Evolutionary conservation across 495 filamentous ascomycete species (phyloP).

Genomic region (Tuber calosporum): DNA sequence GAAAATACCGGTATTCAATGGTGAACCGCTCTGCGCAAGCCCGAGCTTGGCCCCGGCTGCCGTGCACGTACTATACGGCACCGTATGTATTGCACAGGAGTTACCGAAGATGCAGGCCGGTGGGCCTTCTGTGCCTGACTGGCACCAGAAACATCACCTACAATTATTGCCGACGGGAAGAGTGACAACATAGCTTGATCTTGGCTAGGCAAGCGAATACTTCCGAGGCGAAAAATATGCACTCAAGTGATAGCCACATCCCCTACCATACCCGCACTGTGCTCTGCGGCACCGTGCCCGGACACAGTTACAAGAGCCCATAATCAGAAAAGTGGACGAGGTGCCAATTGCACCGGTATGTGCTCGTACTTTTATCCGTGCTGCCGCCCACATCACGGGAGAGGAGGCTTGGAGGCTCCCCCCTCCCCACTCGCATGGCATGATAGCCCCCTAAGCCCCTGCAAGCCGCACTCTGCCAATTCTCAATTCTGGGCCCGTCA

Average conservation of each 20-base stretch:
- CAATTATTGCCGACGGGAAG: background rate
- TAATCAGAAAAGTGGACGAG: background rate
- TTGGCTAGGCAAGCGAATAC: background rate
- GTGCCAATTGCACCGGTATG: background rate
- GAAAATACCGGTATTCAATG: background rate
- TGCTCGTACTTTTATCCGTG: background rate
- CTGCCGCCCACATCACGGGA: background rate
- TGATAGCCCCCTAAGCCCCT: background rate
- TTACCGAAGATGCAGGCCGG: background rate
- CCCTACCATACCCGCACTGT: background rate
- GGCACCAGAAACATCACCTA: background rate
- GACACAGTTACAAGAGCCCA: background rate
- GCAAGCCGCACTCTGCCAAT: background rate
- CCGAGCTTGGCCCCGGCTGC: background rate
- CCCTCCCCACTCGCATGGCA: background rate
- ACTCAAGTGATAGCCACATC: background rate
- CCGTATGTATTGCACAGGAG: background rate
- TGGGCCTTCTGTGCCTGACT: background rate
- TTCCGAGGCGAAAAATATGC: background rate
- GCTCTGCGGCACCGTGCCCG: background rate
- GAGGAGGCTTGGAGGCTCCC: background rate
- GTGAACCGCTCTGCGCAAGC: background rate
- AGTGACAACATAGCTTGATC: background rate
- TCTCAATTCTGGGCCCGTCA: background rate
- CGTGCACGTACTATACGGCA: background rate